Evolutionary conservation across 2,329 filamentous ascomycete species (phyloP).

Genomic region (Neofusicoccum umdonicola): DNA sequence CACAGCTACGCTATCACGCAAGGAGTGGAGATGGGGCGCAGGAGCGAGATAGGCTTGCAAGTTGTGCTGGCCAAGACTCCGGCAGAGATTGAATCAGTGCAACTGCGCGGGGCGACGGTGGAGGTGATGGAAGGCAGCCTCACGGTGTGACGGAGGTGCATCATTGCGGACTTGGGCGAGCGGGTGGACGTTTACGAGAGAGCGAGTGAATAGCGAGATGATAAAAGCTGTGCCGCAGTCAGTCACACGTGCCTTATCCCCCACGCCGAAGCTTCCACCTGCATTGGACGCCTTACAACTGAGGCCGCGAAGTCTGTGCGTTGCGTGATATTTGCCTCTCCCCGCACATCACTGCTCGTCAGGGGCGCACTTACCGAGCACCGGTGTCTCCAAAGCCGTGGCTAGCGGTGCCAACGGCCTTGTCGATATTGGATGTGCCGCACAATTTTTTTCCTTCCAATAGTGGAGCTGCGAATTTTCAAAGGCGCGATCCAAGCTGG

Average conservation of each 20-base stretch:
- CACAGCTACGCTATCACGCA: slow-evolving; percentile 46
- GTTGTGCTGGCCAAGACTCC: slow-evolving; percentile 39
- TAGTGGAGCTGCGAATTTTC: slow-evolving; percentile 5
- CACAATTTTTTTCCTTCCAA: neutral
- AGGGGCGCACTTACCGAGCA: slow-evolving; percentile 10
- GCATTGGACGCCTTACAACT: neutral
- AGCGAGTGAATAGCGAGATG: neutral
- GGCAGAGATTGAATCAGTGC: slow-evolving; percentile 40
- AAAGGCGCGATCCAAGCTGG: neutral
- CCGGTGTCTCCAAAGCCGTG: slow-evolving; percentile 10
- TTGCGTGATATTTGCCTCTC: slow-evolving; percentile 14
- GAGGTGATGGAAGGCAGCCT: slow-evolving; percentile 42
- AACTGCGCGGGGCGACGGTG: slow-evolving; percentile 44
- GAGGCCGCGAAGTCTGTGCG: slow-evolving; percentile 8
- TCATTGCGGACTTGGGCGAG: neutral
- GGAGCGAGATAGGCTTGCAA: slow-evolving; percentile 49
- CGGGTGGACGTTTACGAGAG: neutral
- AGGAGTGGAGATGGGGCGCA: slow-evolving; percentile 53
- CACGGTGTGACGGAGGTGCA: slow-evolving; percentile 19
- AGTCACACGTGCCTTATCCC: slow-evolving; percentile 11
- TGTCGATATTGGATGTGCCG: neutral
- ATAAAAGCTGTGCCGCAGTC: slow-evolving; percentile 1
- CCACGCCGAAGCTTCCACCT: neutral
- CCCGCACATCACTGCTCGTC: slow-evolving; percentile 13
- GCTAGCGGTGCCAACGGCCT: neutral